Evolutionary conservation across 148 eudicot genomes (phyloP), one percentile per base, ranked within the genome.

Genomic region (Rhododendron williamsianum): DNA sequence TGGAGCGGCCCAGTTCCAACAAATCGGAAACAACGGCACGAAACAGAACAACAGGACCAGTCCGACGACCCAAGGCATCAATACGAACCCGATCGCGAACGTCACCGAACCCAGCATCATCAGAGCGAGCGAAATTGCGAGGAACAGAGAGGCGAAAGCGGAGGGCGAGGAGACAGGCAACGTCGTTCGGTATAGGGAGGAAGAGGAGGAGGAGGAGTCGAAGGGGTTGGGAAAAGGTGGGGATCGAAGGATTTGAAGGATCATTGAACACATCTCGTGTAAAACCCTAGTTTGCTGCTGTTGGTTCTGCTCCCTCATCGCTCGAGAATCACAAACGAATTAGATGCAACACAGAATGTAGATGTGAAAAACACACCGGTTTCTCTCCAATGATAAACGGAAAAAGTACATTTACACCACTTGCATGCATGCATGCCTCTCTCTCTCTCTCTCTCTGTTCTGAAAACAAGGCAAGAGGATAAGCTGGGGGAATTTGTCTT

Each of bases 31-130:
- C 49, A 71, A 92, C 1, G 12, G 89, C 91, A 85, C 95, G 45
- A 93, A 87, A 51, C 89, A 90, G 45, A 93, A 92, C 81, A 93
- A 41, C 52, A 91, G 9, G 2, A 93, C 89, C 83, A 92, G 58
- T 9, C 86, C 92, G 41, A 93, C 78, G 11, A 93, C 89, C 91
- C 92, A 91, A 15, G 96, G 96, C 96, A 95, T 86, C 84, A 95
- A 49, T 9, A 93, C 51, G 4, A 95, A 83, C 36, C 98, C 96
- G 19, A 95, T 92, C 19, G 92, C 11, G 83, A 95, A 92, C 7
- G 87, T 85, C 4, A 92, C 85, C 23, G 90, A 91, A 38, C 98
- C 96, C 36, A 90, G 90, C 67, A 95, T 78, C 96, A 95, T 93
- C 87, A 93, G 52, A 9, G 94, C 87, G 38, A 95, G n/a, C 10